Evolutionary conservation across 768 basidiomycete genomes (phyloP).

Genomic region (Termitomyces sp.): DNA sequence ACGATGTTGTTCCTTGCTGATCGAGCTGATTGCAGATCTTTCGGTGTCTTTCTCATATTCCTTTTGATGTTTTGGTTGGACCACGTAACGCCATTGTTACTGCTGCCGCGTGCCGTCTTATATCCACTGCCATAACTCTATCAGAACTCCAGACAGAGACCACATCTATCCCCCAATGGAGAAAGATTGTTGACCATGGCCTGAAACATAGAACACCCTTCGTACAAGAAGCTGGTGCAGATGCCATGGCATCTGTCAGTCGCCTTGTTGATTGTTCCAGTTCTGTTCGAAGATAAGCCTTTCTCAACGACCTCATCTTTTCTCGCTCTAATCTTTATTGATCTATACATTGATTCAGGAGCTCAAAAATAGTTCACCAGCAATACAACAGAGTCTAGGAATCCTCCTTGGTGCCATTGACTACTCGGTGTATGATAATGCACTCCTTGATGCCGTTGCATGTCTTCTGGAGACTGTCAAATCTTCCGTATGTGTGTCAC

Average conservation of each 20-base stretch:
- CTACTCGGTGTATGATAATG: slow-evolving; percentile 54
- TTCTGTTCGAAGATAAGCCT: slow-evolving; percentile 72
- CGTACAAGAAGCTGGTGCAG: slow-evolving; percentile 78
- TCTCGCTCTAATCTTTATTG: slow-evolving; percentile 8
- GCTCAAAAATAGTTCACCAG: slow-evolving; percentile 45
- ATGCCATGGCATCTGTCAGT: slow-evolving; percentile 68
- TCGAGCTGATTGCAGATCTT: slow-evolving; percentile 52
- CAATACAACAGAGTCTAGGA: slow-evolving; percentile 71
- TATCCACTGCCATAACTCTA: slow-evolving; percentile 61
- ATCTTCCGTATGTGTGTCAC: slow-evolving; percentile 36
- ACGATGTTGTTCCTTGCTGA: not conserved
- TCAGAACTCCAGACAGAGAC: slow-evolving; percentile 43
- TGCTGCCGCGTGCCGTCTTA: slow-evolving; percentile 66
- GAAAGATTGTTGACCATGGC: slow-evolving; percentile 62
- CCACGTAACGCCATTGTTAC: slow-evolving; percentile 71
- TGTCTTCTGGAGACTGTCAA: slow-evolving; percentile 63
- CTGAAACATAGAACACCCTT: slow-evolving; percentile 59
- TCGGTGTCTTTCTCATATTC: slow-evolving; percentile 48
- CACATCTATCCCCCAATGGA: slow-evolving; percentile 58
- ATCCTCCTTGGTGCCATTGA: slow-evolving; percentile 65
- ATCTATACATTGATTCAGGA: slow-evolving; percentile 59
- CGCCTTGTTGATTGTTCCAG: slow-evolving; percentile 59
- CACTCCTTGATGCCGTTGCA: slow-evolving; percentile 47
- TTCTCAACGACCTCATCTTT: not conserved
- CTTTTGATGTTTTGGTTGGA: slow-evolving; percentile 56